These are phyloP conservation scores for Eragrostis nindensis DNA, from an alignment of 176 grass and related monocot genomes.

Conservation along the genomic window DNA sequence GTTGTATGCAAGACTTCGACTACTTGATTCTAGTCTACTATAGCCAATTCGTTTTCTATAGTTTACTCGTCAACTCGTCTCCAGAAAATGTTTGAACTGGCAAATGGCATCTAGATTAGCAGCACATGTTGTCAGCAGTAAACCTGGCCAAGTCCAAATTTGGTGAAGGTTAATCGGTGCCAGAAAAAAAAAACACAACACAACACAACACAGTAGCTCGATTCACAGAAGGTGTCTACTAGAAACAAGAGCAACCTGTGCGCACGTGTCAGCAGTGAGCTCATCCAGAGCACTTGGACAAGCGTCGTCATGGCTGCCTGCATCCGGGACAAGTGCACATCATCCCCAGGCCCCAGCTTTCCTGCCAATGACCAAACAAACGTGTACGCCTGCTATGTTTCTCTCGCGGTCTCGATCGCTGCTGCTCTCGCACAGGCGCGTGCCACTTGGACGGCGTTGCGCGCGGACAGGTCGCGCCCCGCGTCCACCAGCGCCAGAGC, in stretches of 20 bases:
- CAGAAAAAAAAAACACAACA: neutral
- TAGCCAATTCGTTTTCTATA: conserved; percentile 16
- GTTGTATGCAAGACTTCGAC: neutral
- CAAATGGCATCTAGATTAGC: neutral
- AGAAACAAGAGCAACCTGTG: neutral
- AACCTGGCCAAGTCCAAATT: too few species aligned
- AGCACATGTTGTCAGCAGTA: neutral
- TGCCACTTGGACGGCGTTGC: conserved; percentile 37
- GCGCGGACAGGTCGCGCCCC: neutral
- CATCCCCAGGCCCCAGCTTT: neutral
- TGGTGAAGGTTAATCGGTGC: neutral
- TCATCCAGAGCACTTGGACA: conserved; percentile 27
- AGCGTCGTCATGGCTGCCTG: neutral
- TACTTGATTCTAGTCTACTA: neutral
- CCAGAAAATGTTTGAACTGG: neutral
- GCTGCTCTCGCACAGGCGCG: neutral
- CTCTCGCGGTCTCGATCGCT: neutral
- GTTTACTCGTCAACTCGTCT: neutral
- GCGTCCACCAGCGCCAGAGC: neutral
- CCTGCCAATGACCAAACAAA: conserved; percentile 23
- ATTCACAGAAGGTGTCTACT: neutral
- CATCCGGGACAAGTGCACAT: neutral
- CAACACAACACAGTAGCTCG: neutral
- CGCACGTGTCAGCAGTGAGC: conserved; percentile 13
- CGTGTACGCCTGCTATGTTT: conserved; percentile 19